Conservation (phyloP, 2,329 filamentous ascomycete species). For the Talaromyces sp. region DNA sequence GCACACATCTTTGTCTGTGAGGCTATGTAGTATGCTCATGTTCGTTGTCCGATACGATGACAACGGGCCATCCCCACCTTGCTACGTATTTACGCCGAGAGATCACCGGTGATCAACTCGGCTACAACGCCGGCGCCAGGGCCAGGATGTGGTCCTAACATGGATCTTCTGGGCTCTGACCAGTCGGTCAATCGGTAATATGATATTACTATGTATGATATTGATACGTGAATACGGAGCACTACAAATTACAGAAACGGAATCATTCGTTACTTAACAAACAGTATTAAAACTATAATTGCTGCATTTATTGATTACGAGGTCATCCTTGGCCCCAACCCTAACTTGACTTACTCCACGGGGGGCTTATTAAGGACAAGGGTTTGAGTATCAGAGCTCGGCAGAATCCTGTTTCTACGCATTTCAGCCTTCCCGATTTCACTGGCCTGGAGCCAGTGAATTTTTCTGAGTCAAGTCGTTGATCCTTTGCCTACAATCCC, state of each 20-base stretch:
- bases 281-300: not conserved
- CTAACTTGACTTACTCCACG: too few species aligned
- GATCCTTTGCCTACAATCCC: not conserved
- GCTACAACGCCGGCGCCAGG: slow-evolving; percentile 1
- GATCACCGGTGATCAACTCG: slow-evolving; percentile 6
- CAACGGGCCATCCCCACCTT: not conserved
- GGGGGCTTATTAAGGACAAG: not conserved
- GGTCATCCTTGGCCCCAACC: not conserved
- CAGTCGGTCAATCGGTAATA: not conserved
- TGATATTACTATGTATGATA: not conserved
- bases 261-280: not conserved
- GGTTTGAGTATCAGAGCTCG: not conserved
- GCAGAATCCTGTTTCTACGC: not conserved
- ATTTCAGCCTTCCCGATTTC: not conserved
- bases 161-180: not conserved
- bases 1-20: not conserved
- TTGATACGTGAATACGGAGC: not conserved
- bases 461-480: not conserved
- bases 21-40: too few species aligned
- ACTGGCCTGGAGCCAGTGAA: too few species aligned
- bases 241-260: not conserved
- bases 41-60: not conserved
- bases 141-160: not conserved
- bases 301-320: not conserved
- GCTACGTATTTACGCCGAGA: not conserved